A percentile compares a stretch with the other conserved stretches of the same genome.
Evolutionary conservation across 73 alveolate species (phyloP).

Genomic region (Loxodes magnus): DNA sequence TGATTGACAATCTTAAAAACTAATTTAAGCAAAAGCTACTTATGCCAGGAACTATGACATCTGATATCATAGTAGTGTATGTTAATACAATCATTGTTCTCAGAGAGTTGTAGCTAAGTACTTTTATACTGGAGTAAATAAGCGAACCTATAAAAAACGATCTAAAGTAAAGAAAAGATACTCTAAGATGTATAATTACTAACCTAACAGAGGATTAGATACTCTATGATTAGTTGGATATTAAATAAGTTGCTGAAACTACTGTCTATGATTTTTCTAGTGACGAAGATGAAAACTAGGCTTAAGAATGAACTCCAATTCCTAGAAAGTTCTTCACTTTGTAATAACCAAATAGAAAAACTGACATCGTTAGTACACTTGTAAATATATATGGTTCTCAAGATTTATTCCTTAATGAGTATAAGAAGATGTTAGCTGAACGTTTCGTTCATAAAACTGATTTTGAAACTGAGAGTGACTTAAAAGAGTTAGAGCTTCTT

Average conservation of each 20-base stretch:
- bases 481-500: constrained; percentile 69
- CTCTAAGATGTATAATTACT: constrained; percentile 72
- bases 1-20: constrained; percentile 40
- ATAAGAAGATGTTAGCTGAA: constrained; percentile 65
- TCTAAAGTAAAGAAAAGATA: constrained; percentile 57
- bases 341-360: constrained; percentile 61
- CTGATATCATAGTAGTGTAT: constrained; percentile 64
- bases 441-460: constrained; percentile 49
- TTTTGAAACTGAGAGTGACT: constrained; percentile 51
- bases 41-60: constrained; percentile 70
- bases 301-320: constrained; percentile 83
- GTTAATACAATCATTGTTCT: constrained; percentile 66
- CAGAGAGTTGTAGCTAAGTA: constrained; percentile 62
- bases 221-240: constrained; percentile 57
- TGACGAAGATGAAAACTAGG: constrained; percentile 82
- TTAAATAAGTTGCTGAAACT: constrained; percentile 24
- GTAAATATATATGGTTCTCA: constrained; percentile 82
- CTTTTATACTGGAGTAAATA: constrained; percentile 52
- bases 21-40: constrained; percentile 43
- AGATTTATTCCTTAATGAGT: constrained; percentile 75
- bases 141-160: constrained; percentile 76
- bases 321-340: constrained; percentile 48
- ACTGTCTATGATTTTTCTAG: constrained; percentile 61
- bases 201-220: constrained; percentile 71
- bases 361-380: constrained; percentile 72